phyloP scores from a whole-genome alignment of 345 rosid genomes.

The Erysimum cheiranthoides region DNA sequence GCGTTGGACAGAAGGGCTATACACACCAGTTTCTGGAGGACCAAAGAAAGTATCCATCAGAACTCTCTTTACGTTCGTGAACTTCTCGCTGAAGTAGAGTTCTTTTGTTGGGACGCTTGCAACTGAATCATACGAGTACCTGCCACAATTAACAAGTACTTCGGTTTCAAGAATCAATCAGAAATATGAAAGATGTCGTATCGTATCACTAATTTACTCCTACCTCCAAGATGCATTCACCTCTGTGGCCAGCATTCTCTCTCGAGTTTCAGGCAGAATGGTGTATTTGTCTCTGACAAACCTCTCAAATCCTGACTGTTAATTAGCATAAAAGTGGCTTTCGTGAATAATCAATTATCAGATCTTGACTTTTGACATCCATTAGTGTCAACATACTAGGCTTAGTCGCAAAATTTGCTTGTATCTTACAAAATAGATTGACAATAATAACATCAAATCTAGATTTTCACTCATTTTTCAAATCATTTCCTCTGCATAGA shows the following conservation, averaged over 20 bases:
- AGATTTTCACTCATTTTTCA: background rate
- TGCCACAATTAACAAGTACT: conserved; percentile 45
- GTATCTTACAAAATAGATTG: conserved; percentile 5
- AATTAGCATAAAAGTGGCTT: conserved; percentile 25
- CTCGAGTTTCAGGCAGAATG: conserved; percentile 85
- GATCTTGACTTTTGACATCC: background rate
- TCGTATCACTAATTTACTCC: conserved; percentile 12
- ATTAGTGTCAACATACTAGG: conserved; percentile 4
- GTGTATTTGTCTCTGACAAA: conserved; percentile 90
- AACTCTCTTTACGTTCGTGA: conserved; percentile 62
- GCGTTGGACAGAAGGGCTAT: conserved; percentile 96
- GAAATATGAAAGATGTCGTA: conserved; percentile 13
- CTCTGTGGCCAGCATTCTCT: conserved; percentile 90
- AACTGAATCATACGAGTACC: conserved; percentile 76
- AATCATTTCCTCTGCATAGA: background rate
- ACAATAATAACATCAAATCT: conserved; percentile 3
- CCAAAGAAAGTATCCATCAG: conserved; percentile 79
- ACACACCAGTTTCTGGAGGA: conserved; percentile 78
- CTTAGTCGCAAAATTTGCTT: background rate
- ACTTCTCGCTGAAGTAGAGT: conserved; percentile 70
- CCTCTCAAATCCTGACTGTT: conserved; percentile 97
- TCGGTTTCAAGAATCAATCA: conserved; percentile 13
- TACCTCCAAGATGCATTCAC: conserved; percentile 92
- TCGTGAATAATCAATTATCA: conserved; percentile 12
- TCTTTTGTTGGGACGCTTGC: conserved; percentile 61